Conservation (phyloP, 495 filamentous ascomycete species). For the Xylona heveae region DNA sequence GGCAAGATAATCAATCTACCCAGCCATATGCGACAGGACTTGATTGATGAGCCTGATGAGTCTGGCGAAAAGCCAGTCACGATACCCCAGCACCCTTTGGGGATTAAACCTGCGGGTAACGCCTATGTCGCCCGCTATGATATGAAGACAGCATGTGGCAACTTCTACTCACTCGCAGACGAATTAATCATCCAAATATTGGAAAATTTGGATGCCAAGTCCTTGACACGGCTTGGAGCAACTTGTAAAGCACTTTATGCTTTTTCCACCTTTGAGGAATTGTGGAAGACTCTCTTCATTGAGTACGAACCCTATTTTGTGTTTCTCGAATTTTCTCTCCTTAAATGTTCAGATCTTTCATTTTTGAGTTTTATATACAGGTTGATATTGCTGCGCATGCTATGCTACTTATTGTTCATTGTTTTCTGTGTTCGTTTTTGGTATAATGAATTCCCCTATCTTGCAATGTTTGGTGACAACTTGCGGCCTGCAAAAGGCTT, state of each 20-base stretch:
- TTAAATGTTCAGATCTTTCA: neutral
- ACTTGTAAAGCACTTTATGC: constrained; percentile 84
- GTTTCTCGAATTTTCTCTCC: constrained; percentile 4
- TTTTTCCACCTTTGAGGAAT: constrained; percentile 62
- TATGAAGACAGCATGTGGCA: constrained; percentile 31
- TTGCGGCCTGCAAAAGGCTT: too few species aligned
- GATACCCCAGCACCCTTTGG: constrained; percentile 64
- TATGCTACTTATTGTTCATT: too few species aligned
- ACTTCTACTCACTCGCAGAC: constrained; percentile 48
- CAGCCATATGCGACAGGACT: too few species aligned
- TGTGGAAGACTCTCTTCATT: constrained; percentile 78
- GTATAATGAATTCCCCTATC: too few species aligned
- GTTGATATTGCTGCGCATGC: too few species aligned
- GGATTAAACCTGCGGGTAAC: constrained; percentile 79
- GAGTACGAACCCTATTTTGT: constrained; percentile 37
- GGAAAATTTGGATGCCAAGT: constrained; percentile 44
- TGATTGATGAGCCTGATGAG: constrained; percentile 2
- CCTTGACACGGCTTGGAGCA: constrained; percentile 44
- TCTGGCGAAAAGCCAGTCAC: constrained; percentile 13
- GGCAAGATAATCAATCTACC: too few species aligned
- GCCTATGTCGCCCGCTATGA: constrained; percentile 43
- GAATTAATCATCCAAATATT: constrained; percentile 59
- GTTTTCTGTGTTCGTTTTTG: too few species aligned
- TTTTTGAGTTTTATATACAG: neutral
- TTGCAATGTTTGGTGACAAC: too few species aligned